Evolutionary conservation across 1,284 basidiomycete genomes (phyloP), one percentile per base, ranked within the genome.

Genomic region (Cutaneotrichosporon cavernicola): DNA sequence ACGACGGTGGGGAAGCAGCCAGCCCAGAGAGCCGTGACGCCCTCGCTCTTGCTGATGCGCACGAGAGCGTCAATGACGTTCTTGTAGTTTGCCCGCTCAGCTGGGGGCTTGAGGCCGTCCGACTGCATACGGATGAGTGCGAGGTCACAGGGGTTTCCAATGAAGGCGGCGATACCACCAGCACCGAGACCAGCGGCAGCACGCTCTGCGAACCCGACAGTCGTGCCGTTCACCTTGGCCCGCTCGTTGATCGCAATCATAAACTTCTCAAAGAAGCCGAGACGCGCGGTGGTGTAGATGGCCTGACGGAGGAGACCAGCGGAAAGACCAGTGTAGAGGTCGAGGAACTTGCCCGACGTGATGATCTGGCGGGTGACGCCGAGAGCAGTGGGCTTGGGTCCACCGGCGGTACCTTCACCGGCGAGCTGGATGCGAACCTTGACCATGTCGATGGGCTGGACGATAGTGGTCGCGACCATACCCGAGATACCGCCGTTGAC

Each of bases 371-470:
- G 40, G 5, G 46, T 47, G 6, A 58, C 56, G 16, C 26, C 26
- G 43, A 58, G n/a, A 30, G 56, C 43, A 14, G 56, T 47, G 10
- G 56, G 56, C 56, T 58, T 58, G 40, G 56, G 56, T 7, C 56
- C 56, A 13, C 56, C 56, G 16, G 11, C 10, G 14, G 43, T n/a
- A 14, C 56, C 56, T 43, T 58, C 56, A n/a, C 56, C 56, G 30
- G 56, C 56, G 26, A 58, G 56, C 56, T 58, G 56, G 56, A 58
- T 58, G 56, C 56, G 56, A 26, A 58, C 56, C 56, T 58, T 58
- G 56, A 58, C 31, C 26, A 58, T 31, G 56, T 58, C 56, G 43
- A 58, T 34, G 56, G 56, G 56, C 56, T 58, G 56, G 43, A 58
- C 21, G 26, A 58, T 43, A 11, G 56, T 58, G 43, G 56, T 58